phyloP scores from a whole-genome alignment of 768 basidiomycete species.

The Mycena crocata region DNA sequence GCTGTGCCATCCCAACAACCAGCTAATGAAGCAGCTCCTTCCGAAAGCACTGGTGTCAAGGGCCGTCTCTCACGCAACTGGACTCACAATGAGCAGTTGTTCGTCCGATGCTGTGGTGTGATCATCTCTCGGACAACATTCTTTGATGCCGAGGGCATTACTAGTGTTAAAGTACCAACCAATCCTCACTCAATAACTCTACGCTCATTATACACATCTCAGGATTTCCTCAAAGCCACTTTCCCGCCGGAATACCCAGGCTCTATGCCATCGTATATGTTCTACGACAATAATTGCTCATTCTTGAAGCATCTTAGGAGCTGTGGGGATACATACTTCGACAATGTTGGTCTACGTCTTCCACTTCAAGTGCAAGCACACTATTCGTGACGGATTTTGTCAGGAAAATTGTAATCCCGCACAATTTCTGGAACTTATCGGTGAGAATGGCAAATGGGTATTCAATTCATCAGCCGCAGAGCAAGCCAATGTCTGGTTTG shows the following conservation, averaged over 20 bases:
- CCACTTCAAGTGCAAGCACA: not conserved
- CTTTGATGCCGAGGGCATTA: slow-evolving; percentile 28
- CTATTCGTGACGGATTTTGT: not conserved
- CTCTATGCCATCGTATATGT: not conserved
- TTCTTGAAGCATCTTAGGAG: not conserved
- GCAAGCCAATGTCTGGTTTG: not conserved
- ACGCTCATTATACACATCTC: no score
- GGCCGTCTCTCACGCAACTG: slow-evolving; percentile 25
- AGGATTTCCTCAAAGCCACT: not conserved
- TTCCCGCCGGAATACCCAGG: not conserved
- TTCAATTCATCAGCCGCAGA: not conserved
- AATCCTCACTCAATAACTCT: no score
- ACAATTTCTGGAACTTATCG: not conserved
- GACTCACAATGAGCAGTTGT: slow-evolving; percentile 39
- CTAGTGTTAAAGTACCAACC: not conserved
- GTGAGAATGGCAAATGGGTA: not conserved
- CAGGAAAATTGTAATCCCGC: not conserved
- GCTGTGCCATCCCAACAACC: not conserved
- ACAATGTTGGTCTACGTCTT: not conserved
- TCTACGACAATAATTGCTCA: not conserved
- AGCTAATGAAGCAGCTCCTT: not conserved
- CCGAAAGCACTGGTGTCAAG: not conserved
- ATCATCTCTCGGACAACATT: slow-evolving; percentile 31
- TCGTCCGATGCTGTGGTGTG: slow-evolving; percentile 38
- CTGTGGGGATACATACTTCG: not conserved